Evolutionary conservation across 106 monocot genomes (phyloP).

Genomic region (Gastrodia elata): DNA sequence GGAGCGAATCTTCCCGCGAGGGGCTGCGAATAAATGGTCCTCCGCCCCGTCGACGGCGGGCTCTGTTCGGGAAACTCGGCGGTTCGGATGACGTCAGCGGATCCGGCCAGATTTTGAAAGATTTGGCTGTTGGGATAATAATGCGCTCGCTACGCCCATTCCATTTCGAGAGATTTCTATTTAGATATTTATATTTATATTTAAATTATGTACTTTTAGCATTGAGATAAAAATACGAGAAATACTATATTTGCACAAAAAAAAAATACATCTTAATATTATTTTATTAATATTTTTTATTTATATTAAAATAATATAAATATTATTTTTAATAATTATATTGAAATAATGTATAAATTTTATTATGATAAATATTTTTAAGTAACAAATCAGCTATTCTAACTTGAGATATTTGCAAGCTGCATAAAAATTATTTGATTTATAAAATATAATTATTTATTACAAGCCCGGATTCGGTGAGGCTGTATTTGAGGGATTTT

Average conservation of each 20-base stretch:
- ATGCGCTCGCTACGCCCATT: neutral
- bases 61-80: neutral
- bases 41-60: neutral
- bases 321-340: too few relatives aligned
- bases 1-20: neutral
- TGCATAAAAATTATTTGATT: neutral
- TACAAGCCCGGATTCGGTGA: conserved; percentile 2
- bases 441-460: neutral
- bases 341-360: too few relatives aligned
- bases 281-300: too few relatives aligned
- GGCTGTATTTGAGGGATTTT: neutral
- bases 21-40: neutral
- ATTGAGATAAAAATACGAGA: too few relatives aligned
- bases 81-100: conserved; percentile 1
- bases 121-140: neutral
- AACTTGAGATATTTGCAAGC: neutral
- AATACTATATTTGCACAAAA: too few relatives aligned
- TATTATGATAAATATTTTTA: too few relatives aligned
- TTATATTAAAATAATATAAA: too few relatives aligned
- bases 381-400: neutral
- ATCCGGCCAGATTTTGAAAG: neutral
- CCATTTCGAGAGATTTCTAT: too few relatives aligned
- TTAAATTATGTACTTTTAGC: too few relatives aligned
- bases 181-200: too few relatives aligned
- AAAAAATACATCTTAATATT: too few relatives aligned